Evolutionary conservation across 176 grass and related monocot species (phyloP), one percentile per base, ranked within the genome.

Genomic region (Oropetium thomaeum): DNA sequence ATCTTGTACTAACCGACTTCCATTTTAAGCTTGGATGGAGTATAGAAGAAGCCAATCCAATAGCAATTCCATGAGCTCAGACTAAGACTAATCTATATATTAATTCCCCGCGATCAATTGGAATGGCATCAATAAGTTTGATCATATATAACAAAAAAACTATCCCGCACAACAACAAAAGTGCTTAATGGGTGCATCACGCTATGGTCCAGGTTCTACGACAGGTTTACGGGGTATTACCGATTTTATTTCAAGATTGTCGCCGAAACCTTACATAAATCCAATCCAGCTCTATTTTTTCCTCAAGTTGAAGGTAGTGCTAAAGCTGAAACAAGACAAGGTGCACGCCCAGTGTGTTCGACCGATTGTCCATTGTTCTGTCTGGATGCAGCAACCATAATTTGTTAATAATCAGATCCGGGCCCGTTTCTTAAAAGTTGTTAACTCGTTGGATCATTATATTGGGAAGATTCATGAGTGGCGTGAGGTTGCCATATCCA

Each of bases 401-500:
- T 57, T 73, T 5, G 33, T 57, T 23, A 52, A 27, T n/a, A n/a
- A 5, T 31, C 4, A 6, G 8, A n/a, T 19, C 38, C 1, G 37
- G 78, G 35, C 29, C 12, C 58, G 45, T 81, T 37, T 8, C 65
- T 29, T 41, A 32, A 71, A 81, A 44, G 31, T 31, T 3, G 65
- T 71, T 67, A 66, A 58, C n/a, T 73, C 39, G 37, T 71, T 61
- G 39, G 38, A 19, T 87, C 19, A 13, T 54, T 72, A 14, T 30
- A 58, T 22, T n/a, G n/a, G n/a, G 76, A 85, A 60, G 51, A 68
- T 79, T 10, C 67, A 32, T 33, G 83, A 73, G 23, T 65, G 32
- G 16, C 22, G 31, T 73, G 67, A 31, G 49, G 61, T 65, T 45
- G 23, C 22, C 27, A 66, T 39, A 25, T 5, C 67, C 61, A 23